A percentile compares a stretch with the other conserved stretches of the same genome.
phyloP scores from a whole-genome alignment of 1,284 basidiomycete species.

The Ceratobasidium sp. region DNA sequence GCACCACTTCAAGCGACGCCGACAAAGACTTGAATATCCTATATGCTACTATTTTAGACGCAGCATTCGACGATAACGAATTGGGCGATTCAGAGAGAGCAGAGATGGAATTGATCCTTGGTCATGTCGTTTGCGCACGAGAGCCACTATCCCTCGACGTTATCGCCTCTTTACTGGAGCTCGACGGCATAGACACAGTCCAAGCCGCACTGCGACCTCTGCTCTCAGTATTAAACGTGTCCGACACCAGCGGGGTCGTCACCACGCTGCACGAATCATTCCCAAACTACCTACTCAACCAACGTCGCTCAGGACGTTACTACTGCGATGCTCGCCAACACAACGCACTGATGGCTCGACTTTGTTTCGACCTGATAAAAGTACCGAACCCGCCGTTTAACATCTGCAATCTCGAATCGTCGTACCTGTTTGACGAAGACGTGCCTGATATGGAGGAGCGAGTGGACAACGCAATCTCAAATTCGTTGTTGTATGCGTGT shows the following conservation, averaged over 20 bases:
- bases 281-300: no score
- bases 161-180: neutral
- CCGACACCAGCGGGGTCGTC: neutral
- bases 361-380: neutral
- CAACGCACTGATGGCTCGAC: neutral
- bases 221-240: no score
- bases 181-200: neutral
- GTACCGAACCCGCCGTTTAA: neutral
- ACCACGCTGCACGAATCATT: neutral
- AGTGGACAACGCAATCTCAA: neutral
- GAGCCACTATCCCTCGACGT: constrained; percentile 23
- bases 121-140: neutral
- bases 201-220: neutral
- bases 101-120: neutral
- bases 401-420: neutral
- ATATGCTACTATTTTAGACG: neutral
- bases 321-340: neutral
- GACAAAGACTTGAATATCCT: neutral
- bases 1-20: no score
- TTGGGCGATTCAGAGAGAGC: no score
- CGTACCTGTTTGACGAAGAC: neutral
- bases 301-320: no score
- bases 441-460: constrained; percentile 1
- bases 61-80: no score
- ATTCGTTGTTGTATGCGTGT: no score